Evolutionary conservation across 192 early-diverging fungal species (phyloP), one percentile per base, ranked within the genome.

Genomic region (Linnemannia zychae): DNA sequence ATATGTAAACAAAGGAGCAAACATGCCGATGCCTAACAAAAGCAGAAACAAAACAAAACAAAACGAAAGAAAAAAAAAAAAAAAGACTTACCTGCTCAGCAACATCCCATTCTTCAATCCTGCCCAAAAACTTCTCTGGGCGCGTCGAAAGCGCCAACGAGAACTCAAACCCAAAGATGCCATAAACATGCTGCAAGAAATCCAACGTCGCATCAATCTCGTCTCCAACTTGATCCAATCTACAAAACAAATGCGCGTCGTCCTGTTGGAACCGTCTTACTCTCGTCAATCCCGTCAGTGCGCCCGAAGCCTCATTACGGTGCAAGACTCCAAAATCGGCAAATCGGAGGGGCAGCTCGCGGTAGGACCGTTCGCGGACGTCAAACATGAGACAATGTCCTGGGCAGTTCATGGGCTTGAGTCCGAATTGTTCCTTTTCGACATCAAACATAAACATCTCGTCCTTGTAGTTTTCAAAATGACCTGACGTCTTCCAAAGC

Each of bases 401-500:
- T 17, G 98, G 98, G 77, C 98, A 99, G 90, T 99, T 96, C 98
- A 99, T 99, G 12, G 98, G 98, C 92, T 99, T 99, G 67, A 99
- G 91, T 17, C 95, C 98, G 90, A 95, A 99, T 88, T 94, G 89
- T 78, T 98, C 97, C 91, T 99, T 99, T 69, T 99, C 98, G 66
- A 99, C 92, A 38, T 97, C 95, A 48, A 99, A 92, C 31, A 74
- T 86, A 81, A 99, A 99, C 98, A 99, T 99, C 87, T 98, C 92
- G 44, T 99, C 98, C 89, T 95, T 92, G 91, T 99, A 99, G 91
- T 99, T 98, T 15, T 92, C 90, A 92, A 93, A 98, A 91, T 99
- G 98, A 0, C 99, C 99, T 17, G 95, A 96, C 88, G 91, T 93
- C 86, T 98, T 90, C 99, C 99, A 99, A 44, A 99, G 90, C 90